Base-by-base conservation (phyloP, 208 protist species). In the Trypanosoma congolense region DNA sequence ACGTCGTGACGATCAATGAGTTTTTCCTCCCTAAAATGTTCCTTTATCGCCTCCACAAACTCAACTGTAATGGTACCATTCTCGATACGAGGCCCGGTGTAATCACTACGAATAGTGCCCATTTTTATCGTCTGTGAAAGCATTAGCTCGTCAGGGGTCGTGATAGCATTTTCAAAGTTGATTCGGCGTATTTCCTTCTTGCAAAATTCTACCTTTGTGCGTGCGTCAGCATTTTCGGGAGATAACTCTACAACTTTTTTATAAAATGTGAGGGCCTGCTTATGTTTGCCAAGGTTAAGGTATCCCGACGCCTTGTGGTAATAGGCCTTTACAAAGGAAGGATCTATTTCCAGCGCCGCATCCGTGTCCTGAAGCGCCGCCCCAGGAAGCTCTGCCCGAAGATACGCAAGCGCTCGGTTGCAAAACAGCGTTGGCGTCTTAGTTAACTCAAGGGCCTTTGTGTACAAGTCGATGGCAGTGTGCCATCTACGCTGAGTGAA, bases 251-350 rank as follows among this genome's bases (percentile, higher is more conserved):
- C 71, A 16, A 95, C 92, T 26, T 75, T 71, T 25, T 82, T 71
- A 56, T 98, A 98, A 52, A 97, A 92, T 36, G 79, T 80, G 41
- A 95, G 73, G 8, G 94, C 96, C 10, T 98, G 95, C 64, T 98
- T 96, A 71, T 87, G 98, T 60, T 99, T 96, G 4, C 87, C 83
- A 3, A 99, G 75, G 12, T 83, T 75, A 21, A 99, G 76, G 63
- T 98, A 76, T 0, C 96, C 95, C 1, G 89, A 93, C 19, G 93
- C 98, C 38, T 96, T 87, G 59, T 97, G 86, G 78, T 99, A 99
- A 70, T 99, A 98, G 10, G 93, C 97, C 83, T 99, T 99, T 2
- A 97, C 77, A 50, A 96, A 98, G 35, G 65, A 77, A 1, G 87
- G 84, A 40, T 98, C 96, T 14, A 98, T 41, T 19, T 82, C 70